Base-by-base conservation (phyloP, 345 rosid species). In the Brassica rapa region DNA sequence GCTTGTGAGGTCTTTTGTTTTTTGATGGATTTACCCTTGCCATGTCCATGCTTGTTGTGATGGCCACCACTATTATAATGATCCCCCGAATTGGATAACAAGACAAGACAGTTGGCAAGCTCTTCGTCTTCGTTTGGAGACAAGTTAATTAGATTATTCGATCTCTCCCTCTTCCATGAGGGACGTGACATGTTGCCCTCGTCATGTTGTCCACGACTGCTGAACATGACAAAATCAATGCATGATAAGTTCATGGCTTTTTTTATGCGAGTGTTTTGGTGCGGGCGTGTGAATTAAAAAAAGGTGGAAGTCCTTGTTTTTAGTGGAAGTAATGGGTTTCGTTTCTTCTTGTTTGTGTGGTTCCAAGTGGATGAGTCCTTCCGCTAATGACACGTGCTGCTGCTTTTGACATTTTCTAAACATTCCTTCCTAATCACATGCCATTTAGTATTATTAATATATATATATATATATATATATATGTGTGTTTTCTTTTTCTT, bases 31-130 rank as follows among this genome's bases (percentile, higher is more conserved):
- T 80, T 83, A 12, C 37, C 73, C 73, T 80, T 80, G 4, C 67
- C 80, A 9, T 80, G 72, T 6, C 69, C 73, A 59, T 75, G 80
- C 57, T 29, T 9, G 27, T 62, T 7, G 59, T 6, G 46, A 39
- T 39, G 46, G 14, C 46, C 46, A 39, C 46, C 0, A 39, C 46
- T 10, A 21, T 6, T 61, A 46, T 85, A 88, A 0, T 87, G 79
- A n/a, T 83, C 88, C 56, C 81, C 82, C n/a, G 92, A 90, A 66
- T 90, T 96, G 8, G 98, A 91, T 77, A 96, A 71, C 96, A 93
- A 86, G 79, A 96, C 87, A 12, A 96, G 88, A 68, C 97, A 93
- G 80, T 89, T 93, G 27, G 98, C 99, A 4, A 96, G 88, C 85
- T 96, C 99, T 74, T 93, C 97, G 27, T 96, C 98, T 82, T 96